Evolutionary conservation across 2,329 filamentous ascomycete genomes (phyloP).

Genomic region (Ophiostoma ulmi): DNA sequence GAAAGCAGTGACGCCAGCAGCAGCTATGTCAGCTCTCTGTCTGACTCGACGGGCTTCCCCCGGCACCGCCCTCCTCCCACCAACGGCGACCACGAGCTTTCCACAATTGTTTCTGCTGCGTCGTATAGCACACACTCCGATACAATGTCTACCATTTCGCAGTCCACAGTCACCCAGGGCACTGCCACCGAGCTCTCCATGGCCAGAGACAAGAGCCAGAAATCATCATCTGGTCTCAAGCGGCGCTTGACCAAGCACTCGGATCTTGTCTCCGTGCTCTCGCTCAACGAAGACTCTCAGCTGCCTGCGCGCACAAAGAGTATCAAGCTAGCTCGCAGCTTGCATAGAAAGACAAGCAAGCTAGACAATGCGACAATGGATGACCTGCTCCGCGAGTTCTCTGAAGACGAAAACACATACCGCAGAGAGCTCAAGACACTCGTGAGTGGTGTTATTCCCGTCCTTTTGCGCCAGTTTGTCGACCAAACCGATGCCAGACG

Average conservation of each 20-base stretch:
- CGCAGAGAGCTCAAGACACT: slow-evolving; percentile 85
- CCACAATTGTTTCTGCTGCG: slow-evolving; percentile 53
- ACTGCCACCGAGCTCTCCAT: slow-evolving; percentile 43
- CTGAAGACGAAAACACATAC: slow-evolving; percentile 80
- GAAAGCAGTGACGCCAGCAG: slow-evolving; percentile 27
- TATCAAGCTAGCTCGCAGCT: slow-evolving; percentile 70
- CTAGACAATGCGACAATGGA: slow-evolving; percentile 63
- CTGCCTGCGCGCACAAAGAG: slow-evolving; percentile 59
- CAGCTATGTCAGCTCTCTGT: slow-evolving; percentile 25
- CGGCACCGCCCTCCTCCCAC: slow-evolving; percentile 46
- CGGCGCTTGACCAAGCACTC: slow-evolving; percentile 83
- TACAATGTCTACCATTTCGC: slow-evolving; percentile 45
- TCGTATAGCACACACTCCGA: slow-evolving; percentile 45
- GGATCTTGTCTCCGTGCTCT: slow-evolving; percentile 83
- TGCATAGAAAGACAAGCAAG: slow-evolving; percentile 66
- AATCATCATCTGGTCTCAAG: slow-evolving; percentile 50
- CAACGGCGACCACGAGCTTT: slow-evolving; percentile 51
- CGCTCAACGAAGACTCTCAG: slow-evolving; percentile 52
- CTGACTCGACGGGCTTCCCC: slow-evolving; percentile 27
- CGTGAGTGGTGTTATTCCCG: slow-evolving; percentile 91
- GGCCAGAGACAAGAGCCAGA: slow-evolving; percentile 46
- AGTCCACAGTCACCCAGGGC: slow-evolving; percentile 51
- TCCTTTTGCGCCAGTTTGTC: slow-evolving; percentile 79
- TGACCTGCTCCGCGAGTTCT: slow-evolving; percentile 74
- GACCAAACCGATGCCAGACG: slow-evolving; percentile 58